Evolutionary conservation across 2,329 filamentous ascomycete genomes (phyloP).

Genomic region (Botrytis galanthina): DNA sequence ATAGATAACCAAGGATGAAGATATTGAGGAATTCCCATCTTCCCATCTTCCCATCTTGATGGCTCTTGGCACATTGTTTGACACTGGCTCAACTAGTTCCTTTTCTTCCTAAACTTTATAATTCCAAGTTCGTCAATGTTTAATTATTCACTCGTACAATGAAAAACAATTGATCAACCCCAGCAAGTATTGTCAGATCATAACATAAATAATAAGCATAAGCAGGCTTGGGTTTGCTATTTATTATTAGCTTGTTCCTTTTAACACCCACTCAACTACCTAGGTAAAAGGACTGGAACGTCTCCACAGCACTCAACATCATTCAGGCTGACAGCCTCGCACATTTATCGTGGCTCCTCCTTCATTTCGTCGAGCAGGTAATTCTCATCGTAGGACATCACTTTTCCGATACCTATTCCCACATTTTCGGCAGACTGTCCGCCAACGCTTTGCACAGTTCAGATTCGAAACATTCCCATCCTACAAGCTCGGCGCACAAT

Average conservation of each 20-base stretch:
- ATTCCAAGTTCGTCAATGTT: neutral
- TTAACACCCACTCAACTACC: neutral
- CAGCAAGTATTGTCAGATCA: neutral
- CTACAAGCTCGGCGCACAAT: constrained; percentile 69
- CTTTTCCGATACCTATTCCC: constrained; percentile 29
- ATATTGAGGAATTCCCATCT: neutral
- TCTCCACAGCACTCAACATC: neutral
- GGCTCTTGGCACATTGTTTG: neutral
- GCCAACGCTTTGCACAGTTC: constrained; percentile 47
- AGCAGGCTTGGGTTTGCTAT: neutral
- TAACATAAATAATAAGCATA: constrained; percentile 5
- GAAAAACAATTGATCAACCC: neutral
- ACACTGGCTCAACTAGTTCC: neutral
- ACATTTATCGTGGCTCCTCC: constrained; percentile 21
- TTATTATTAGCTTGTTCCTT: neutral
- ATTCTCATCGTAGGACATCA: constrained; percentile 10
- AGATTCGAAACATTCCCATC: constrained; percentile 72
- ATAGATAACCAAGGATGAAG: neutral
- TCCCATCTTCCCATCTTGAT: neutral
- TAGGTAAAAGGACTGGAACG: constrained; percentile 3
- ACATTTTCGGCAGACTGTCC: constrained; percentile 17
- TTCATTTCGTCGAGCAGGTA: constrained; percentile 25
- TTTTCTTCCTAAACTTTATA: neutral
- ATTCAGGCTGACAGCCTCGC: constrained; percentile 2
- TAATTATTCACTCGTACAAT: neutral